Evolutionary conservation across 2,329 filamentous ascomycete genomes (phyloP).

Genomic region (Penicillium sp.): DNA sequence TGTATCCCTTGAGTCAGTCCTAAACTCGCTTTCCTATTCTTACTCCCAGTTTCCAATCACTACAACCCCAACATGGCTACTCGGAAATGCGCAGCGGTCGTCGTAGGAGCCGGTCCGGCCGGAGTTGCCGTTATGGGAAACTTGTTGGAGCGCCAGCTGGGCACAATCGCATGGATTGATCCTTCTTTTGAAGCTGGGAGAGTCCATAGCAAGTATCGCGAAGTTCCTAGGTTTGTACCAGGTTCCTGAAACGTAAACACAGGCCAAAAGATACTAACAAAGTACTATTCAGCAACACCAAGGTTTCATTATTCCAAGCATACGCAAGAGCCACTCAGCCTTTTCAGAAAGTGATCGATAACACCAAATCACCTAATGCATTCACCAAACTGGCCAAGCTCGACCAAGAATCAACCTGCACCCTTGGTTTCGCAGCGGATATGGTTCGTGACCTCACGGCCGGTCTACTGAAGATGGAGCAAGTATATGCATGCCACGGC

Average conservation of each 20-base stretch:
- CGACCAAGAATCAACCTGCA: slow-evolving; percentile 50
- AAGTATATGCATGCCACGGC: slow-evolving; percentile 29
- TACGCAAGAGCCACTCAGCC: slow-evolving; percentile 48
- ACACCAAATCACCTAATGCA: slow-evolving; percentile 45
- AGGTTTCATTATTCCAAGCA: slow-evolving; percentile 51
- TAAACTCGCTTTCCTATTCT: not conserved
- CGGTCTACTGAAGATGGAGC: slow-evolving; percentile 31
- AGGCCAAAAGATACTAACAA: not conserved
- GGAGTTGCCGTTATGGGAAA: slow-evolving; percentile 56
- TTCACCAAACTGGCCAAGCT: slow-evolving; percentile 47
- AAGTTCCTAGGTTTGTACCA: slow-evolving; percentile 46
- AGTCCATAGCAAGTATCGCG: slow-evolving; percentile 48
- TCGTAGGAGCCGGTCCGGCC: slow-evolving; percentile 52
- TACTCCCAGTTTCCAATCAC: not conserved
- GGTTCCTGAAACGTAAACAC: not conserved
- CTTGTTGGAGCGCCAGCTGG: slow-evolving; percentile 47
- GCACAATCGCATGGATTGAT: slow-evolving; percentile 54
- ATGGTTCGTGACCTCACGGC: slow-evolving; percentile 43
- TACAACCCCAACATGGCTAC: slow-evolving; percentile 19
- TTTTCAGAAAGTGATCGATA: slow-evolving; percentile 46
- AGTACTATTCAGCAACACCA: slow-evolving; percentile 46
- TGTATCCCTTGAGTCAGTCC: not conserved
- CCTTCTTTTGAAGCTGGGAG: slow-evolving; percentile 48
- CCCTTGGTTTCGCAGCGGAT: slow-evolving; percentile 51
- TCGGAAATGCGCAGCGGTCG: slow-evolving; percentile 45